Percentiles rank a stretch among this genome's conserved stretches.
phyloP scores from a whole-genome alignment of 495 filamentous ascomycete genomes.

The Hypoxylon subgilvum region DNA sequence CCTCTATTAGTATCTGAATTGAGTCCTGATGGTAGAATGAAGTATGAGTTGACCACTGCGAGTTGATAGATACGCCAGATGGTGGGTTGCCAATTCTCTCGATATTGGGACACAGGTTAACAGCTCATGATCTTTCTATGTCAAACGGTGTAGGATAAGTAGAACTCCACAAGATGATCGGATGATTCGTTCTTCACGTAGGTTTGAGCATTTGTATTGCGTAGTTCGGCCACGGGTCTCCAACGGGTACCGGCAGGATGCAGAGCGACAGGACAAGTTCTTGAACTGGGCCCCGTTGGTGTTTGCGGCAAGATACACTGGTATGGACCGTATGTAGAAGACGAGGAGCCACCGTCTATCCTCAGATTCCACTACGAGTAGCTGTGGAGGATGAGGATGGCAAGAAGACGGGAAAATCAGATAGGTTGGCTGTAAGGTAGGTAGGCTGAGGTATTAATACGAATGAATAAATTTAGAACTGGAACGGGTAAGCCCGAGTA shows the following conservation, averaged over 20 bases:
- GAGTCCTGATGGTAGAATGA: too few species aligned
- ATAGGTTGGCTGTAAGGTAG: background rate
- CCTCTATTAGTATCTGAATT: too few species aligned
- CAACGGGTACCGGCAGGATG: constrained; percentile 30
- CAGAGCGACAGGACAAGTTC: constrained; percentile 5
- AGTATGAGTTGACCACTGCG: too few species aligned
- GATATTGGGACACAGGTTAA: constrained; percentile 11
- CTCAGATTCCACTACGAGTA: too few species aligned
- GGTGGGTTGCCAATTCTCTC: constrained; percentile 12
- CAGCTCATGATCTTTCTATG: constrained; percentile 15
- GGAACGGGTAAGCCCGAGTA: constrained; percentile 18
- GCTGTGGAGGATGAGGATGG: too few species aligned
- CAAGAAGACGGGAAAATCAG: background rate
- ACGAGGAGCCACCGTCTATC: too few species aligned
- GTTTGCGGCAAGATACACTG: background rate
- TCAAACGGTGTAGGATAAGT: constrained; percentile 5
- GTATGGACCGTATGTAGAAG: background rate
- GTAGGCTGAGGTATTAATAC: background rate
- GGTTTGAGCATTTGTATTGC: constrained; percentile 19
- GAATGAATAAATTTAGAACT: constrained; percentile 1
- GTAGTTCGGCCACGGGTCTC: constrained; percentile 20
- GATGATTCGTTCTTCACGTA: too few species aligned
- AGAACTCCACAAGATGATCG: constrained; percentile 12
- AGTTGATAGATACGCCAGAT: constrained; percentile 11
- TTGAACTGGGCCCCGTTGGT: background rate